Evolutionary conservation across 2,329 filamentous ascomycete genomes (phyloP).

Genomic region (Dothistroma septosporum): DNA sequence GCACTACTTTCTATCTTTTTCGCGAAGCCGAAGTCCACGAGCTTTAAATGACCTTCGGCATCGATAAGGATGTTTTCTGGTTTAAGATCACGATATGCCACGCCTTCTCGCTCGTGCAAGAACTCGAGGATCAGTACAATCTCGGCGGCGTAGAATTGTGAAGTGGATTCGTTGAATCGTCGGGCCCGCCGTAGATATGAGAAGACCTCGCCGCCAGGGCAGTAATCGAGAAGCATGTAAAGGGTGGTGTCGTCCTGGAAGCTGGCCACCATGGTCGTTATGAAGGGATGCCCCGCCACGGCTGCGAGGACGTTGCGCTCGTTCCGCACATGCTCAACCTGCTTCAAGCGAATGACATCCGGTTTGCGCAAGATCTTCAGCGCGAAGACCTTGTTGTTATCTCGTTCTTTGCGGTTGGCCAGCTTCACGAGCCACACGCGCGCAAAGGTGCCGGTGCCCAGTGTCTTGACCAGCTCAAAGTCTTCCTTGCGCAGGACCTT

Average conservation of each 20-base stretch:
- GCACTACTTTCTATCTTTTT: conserved; percentile 65
- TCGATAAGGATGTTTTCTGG: conserved; percentile 79
- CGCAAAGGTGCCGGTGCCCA: conserved; percentile 75
- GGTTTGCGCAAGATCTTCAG: conserved; percentile 70
- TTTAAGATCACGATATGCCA: conserved; percentile 78
- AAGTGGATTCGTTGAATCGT: conserved; percentile 72
- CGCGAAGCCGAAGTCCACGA: conserved; percentile 82
- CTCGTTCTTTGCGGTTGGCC: conserved; percentile 40
- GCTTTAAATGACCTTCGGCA: conserved; percentile 71
- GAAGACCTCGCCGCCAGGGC: conserved; percentile 79
- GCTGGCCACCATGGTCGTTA: conserved; percentile 71
- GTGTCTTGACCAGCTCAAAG: conserved; percentile 69
- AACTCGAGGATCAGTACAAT: conserved; percentile 79
- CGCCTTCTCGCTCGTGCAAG: conserved; percentile 72
- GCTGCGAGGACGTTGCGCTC: conserved; percentile 74
- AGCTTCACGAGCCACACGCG: conserved; percentile 74
- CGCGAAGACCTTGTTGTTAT: conserved; percentile 63
- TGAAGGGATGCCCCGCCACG: conserved; percentile 77
- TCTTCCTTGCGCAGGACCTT: conserved; percentile 51
- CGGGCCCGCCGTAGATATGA: conserved; percentile 73
- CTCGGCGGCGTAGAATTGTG: conserved; percentile 78
- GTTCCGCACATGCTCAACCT: conserved; percentile 81
- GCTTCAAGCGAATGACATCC: conserved; percentile 74
- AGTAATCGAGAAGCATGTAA: conserved; percentile 80
- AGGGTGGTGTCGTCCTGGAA: conserved; percentile 75